Evolutionary conservation across 208 protist species (phyloP).

Genomic region (Giardia duodenalis): DNA sequence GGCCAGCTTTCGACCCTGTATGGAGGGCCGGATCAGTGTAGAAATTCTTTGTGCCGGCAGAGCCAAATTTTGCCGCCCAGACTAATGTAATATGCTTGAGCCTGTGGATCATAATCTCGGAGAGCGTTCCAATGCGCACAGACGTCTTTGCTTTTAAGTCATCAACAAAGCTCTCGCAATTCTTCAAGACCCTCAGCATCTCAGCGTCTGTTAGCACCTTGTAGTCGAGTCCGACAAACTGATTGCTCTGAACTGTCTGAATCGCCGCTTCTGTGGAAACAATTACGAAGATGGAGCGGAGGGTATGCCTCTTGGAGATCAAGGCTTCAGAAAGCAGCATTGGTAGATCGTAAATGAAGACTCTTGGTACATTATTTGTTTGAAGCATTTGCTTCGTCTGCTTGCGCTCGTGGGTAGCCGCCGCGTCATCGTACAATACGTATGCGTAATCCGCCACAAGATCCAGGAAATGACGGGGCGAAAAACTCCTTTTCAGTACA

Average conservation of each 20-base stretch:
- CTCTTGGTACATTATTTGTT: background rate
- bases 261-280: background rate
- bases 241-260: background rate
- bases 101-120: background rate
- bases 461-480: background rate
- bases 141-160: background rate
- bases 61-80: background rate
- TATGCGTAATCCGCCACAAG: slow-evolving; percentile 21
- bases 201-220: background rate
- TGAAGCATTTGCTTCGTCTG: background rate
- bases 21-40: background rate
- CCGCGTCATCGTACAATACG: background rate
- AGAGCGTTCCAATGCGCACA: background rate
- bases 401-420: background rate
- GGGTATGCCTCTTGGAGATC: background rate
- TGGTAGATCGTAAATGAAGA: background rate
- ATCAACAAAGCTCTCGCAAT: background rate
- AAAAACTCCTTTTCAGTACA: background rate
- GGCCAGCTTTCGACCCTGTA: background rate
- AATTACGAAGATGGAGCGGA: slow-evolving; percentile 10
- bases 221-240: background rate
- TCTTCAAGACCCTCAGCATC: background rate
- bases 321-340: background rate
- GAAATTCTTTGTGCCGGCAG: background rate
- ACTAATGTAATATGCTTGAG: background rate